Evolutionary conservation across 202 grass and related monocot genomes (phyloP).

Genomic region (Elaeis oleifera): DNA sequence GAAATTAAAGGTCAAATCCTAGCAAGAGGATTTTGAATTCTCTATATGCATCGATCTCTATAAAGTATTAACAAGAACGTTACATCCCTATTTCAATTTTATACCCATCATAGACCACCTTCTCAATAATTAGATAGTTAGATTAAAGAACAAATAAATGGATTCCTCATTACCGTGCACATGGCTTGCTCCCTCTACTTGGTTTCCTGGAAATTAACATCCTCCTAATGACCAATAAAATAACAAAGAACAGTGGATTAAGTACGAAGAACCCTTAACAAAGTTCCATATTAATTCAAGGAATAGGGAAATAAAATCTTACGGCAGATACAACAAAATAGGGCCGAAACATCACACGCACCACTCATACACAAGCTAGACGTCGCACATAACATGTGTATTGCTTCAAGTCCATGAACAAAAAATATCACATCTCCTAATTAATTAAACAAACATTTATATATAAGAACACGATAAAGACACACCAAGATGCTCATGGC

Average conservation of each 20-base stretch:
- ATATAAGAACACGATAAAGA: constrained; percentile 52
- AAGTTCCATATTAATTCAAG: constrained; percentile 35
- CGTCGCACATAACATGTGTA: constrained; percentile 38
- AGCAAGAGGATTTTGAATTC: no score
- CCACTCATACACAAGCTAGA: constrained; percentile 45
- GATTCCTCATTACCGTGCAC: constrained; percentile 63
- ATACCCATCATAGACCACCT: constrained; percentile 34
- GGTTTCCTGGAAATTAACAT: constrained; percentile 29
- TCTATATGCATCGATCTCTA: no score
- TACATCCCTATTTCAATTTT: no score
- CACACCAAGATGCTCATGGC: constrained; percentile 20
- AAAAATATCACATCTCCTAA: constrained; percentile 51
- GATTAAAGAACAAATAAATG: constrained; percentile 47
- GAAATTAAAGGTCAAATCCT: no score
- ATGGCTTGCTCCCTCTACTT: constrained; percentile 73
- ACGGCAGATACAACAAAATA: constrained; percentile 47
- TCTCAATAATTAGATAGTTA: constrained; percentile 63
- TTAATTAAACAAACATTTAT: constrained; percentile 57
- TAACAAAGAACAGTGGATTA: constrained; percentile 42
- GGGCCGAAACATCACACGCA: constrained; percentile 56
- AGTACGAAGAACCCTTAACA: constrained; percentile 63
- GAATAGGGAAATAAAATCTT: constrained; percentile 62
- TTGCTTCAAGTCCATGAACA: constrained; percentile 56
- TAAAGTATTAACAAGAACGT: no score
- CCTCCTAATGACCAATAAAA: constrained; percentile 42